These are phyloP conservation scores for Sequoiadendron giganteum DNA, from an alignment of 75 land plant species.

Conservation along the genomic window DNA sequence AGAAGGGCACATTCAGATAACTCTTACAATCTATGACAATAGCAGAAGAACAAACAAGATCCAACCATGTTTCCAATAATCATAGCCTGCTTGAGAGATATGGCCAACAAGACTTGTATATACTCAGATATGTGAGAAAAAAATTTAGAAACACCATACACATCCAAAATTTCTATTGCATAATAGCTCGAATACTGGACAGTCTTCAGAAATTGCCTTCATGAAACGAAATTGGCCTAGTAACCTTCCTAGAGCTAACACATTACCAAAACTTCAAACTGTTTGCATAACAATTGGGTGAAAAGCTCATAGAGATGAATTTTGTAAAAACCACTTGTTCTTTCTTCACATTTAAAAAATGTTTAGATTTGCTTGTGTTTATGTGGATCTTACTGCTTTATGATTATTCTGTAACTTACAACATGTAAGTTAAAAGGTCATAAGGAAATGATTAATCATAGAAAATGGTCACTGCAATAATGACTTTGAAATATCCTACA, in stretches of 20 bases:
- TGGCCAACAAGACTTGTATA: not conserved
- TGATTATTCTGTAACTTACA: not conserved
- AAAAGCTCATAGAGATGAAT: too few species aligned
- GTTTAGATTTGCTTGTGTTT: not conserved
- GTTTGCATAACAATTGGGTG: not conserved
- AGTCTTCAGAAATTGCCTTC: not conserved
- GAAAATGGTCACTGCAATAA: too few species aligned
- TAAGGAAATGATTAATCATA: too few species aligned
- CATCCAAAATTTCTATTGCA: not conserved
- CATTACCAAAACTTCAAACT: not conserved
- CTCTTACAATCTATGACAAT: not conserved
- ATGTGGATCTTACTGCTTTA: not conserved
- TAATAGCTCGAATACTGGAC: not conserved
- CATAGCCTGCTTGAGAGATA: not conserved
- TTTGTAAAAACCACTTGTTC: too few species aligned
- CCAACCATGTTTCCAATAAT: not conserved
- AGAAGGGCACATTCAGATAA: not conserved
- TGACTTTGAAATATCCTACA: too few species aligned
- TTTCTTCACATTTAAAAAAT: not conserved
- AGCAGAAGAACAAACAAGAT: not conserved
- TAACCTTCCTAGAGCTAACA: not conserved
- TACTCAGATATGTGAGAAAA: not conserved
- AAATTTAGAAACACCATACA: not conserved
- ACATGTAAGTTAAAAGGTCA: too few species aligned
- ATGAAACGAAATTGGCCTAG: not conserved